Evolutionary conservation across 495 filamentous ascomycete species (phyloP).

Genomic region (Neurospora tetraspora): DNA sequence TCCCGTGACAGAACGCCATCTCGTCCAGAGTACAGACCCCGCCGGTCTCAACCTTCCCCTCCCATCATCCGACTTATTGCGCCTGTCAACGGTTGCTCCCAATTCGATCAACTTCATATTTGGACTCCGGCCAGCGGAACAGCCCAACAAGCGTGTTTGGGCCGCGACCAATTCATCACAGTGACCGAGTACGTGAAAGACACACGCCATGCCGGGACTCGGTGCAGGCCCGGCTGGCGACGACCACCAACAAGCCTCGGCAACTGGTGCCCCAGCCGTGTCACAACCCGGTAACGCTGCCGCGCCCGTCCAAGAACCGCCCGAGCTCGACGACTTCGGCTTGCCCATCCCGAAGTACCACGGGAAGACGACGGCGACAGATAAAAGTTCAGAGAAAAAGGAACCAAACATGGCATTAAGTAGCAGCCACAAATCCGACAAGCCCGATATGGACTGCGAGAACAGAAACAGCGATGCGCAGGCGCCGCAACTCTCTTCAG

Average conservation of each 20-base stretch:
- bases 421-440: background rate
- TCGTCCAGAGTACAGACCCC: background rate
- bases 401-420: background rate
- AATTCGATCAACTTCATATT: background rate
- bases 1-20: background rate
- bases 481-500: slow-evolving; percentile 1
- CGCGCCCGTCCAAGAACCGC: slow-evolving; percentile 27
- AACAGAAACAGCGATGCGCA: background rate
- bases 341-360: slow-evolving; percentile 37
- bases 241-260: slow-evolving; percentile 5
- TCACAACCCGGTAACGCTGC: background rate
- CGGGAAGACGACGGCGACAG: background rate
- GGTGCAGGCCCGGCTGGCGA: slow-evolving; percentile 17
- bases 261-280: background rate
- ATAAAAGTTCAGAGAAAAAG: background rate
- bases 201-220: slow-evolving; percentile 14
- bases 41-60: background rate
- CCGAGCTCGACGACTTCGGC: slow-evolving; percentile 47
- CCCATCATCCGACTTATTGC: background rate
- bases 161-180: background rate
- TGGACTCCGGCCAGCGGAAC: background rate
- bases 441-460: background rate
- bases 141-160: background rate
- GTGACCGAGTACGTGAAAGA: background rate
- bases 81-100: too few species aligned